Conservation (phyloP, 148 eudicot species). For the Amaranthus palmeri region DNA sequence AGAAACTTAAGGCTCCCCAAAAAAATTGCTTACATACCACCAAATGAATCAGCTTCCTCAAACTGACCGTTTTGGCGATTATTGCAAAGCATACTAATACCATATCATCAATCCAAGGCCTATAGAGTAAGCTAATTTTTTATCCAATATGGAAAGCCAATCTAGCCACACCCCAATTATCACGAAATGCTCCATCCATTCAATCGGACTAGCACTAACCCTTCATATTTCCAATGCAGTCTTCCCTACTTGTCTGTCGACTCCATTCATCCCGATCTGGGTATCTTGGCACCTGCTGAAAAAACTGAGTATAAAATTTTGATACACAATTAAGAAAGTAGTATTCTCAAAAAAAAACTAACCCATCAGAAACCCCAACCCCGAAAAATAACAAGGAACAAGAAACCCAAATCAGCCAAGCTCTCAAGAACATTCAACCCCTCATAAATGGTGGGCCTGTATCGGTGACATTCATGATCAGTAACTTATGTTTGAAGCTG, state of each 20-base stretch:
- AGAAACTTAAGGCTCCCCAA: slow-evolving; percentile 17
- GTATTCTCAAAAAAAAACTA: neutral
- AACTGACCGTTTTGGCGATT: slow-evolving; percentile 9
- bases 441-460: no score
- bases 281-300: slow-evolving; percentile 29
- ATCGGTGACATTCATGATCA: no score
- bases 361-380: neutral
- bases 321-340: neutral
- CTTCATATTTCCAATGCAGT: slow-evolving; percentile 18
- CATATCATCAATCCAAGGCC: slow-evolving; percentile 16
- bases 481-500: no score
- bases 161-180: slow-evolving; percentile 12
- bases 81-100: slow-evolving; percentile 16
- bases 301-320: neutral
- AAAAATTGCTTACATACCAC: slow-evolving; percentile 16
- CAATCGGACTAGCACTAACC: slow-evolving; percentile 27
- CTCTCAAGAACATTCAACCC: neutral
- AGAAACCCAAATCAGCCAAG: neutral
- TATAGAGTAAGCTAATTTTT: slow-evolving; percentile 18
- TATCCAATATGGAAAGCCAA: slow-evolving; percentile 17
- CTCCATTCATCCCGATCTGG: slow-evolving; percentile 23
- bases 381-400: neutral
- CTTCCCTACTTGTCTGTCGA: slow-evolving; percentile 10
- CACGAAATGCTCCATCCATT: slow-evolving; percentile 14
- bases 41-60: slow-evolving; percentile 17